phyloP scores from a whole-genome alignment of 1,139 yeast species.

The Geotrichum phurueaensis region DNA sequence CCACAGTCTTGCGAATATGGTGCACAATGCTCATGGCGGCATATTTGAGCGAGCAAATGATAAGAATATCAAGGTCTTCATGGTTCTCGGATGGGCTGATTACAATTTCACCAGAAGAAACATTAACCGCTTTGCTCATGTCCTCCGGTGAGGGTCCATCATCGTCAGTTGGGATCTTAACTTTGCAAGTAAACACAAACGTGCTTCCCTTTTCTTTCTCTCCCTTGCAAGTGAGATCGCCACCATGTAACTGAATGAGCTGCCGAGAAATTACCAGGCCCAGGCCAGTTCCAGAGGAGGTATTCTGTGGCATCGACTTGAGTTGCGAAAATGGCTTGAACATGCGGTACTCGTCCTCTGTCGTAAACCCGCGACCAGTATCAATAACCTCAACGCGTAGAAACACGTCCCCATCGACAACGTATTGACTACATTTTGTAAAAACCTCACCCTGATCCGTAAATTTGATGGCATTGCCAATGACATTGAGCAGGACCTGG shows the following conservation, averaged over 20 bases:
- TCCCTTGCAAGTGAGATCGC: constrained; percentile 66
- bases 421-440: constrained; percentile 29
- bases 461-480: constrained; percentile 80
- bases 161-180: constrained; percentile 29
- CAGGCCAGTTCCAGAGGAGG: constrained; percentile 69
- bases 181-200: constrained; percentile 40
- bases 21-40: constrained; percentile 32
- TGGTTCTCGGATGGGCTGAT: constrained; percentile 5
- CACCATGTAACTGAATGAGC: constrained; percentile 79
- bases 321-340: constrained; percentile 94
- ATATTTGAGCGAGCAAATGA: constrained; percentile 31
- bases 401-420: constrained; percentile 36
- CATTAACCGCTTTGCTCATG: constrained; percentile 19
- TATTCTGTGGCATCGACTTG: constrained; percentile 5
- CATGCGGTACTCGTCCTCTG: constrained; percentile 49
- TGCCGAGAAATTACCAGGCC: constrained; percentile 84
- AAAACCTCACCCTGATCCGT: constrained; percentile 67
- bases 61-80: constrained; percentile 25
- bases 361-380: constrained; percentile 86
- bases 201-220: constrained; percentile 74
- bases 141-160: constrained; percentile 28
- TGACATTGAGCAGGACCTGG: constrained; percentile 83
- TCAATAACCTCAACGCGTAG: constrained; percentile 71
- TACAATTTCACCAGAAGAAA: constrained; percentile 6
- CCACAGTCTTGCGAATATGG: constrained; percentile 31